A percentile compares a stretch with the other conserved stretches of the same genome.
These are phyloP conservation scores for Bertia moriformis DNA, from an alignment of 2,329 filamentous ascomycete genomes.

Conservation along the genomic window DNA sequence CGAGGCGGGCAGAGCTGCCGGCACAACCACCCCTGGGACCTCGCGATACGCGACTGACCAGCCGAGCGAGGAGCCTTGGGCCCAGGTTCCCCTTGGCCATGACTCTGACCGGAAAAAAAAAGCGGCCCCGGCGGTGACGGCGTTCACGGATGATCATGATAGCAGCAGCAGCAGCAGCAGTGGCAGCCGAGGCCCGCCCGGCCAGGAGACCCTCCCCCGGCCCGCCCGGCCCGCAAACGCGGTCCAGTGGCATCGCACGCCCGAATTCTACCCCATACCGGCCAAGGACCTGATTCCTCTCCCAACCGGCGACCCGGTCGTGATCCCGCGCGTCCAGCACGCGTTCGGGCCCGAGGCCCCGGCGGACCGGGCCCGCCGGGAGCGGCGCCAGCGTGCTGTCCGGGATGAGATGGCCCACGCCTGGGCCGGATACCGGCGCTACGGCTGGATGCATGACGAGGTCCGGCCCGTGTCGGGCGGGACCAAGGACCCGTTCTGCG, in stretches of 20 bases:
- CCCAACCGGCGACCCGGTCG: slow-evolving; percentile 55
- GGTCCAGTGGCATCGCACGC: slow-evolving; percentile 60
- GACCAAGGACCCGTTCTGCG: slow-evolving; percentile 68
- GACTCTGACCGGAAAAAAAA: too few species aligned
- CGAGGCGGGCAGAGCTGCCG: too few species aligned
- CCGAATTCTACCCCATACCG: slow-evolving; percentile 66
- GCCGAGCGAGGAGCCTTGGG: too few species aligned
- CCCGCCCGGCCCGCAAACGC: slow-evolving; percentile 9
- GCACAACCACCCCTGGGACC: too few species aligned
- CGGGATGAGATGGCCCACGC: slow-evolving; percentile 62
- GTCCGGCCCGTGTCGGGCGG: slow-evolving; percentile 56
- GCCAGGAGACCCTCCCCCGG: slow-evolving; percentile 8
- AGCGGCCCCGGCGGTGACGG: too few species aligned
- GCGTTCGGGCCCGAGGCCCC: slow-evolving; percentile 52
- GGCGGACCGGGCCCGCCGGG: slow-evolving; percentile 37
- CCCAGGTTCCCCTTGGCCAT: too few species aligned
- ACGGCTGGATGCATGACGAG: slow-evolving; percentile 80
- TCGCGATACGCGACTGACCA: too few species aligned
- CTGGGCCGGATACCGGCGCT: slow-evolving; percentile 68
- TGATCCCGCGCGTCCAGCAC: slow-evolving; percentile 66
- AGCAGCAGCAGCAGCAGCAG: too few species aligned
- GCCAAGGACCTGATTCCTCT: slow-evolving; percentile 58
- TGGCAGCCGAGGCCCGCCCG: too few species aligned
- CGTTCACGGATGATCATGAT: too few species aligned
- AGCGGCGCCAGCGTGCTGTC: slow-evolving; percentile 50